Percentiles rank a stretch among this genome's conserved stretches.
These are phyloP conservation scores for Thalia dealbata DNA, from an alignment of 176 grass and related monocot species.

Conservation along the genomic window DNA sequence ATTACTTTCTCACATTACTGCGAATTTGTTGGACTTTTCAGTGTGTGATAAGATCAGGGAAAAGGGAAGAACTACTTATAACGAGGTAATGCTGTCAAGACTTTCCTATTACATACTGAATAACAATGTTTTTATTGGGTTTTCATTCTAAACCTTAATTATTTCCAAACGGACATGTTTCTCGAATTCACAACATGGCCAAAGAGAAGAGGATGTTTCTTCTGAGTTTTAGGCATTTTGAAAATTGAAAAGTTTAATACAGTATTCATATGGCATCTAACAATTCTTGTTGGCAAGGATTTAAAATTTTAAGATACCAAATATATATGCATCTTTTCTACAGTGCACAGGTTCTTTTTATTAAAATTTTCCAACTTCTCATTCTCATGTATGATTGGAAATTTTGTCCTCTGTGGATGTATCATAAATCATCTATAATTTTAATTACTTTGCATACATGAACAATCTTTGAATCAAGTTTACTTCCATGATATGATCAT, in stretches of 20 bases:
- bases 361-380: background rate
- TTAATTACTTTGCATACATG: background rate
- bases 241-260: background rate
- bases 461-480: background rate
- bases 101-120: background rate
- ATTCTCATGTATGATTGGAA: background rate
- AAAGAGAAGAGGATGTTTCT: background rate
- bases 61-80: constrained; percentile 87
- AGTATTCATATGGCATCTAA: background rate
- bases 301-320: too few relatives aligned
- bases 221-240: background rate
- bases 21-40: constrained; percentile 23
- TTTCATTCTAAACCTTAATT: background rate
- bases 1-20: background rate
- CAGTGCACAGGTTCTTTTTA: too few relatives aligned
- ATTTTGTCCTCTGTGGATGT: background rate
- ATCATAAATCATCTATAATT: background rate
- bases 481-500: background rate
- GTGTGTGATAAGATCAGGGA: constrained; percentile 92
- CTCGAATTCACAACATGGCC: background rate
- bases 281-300: background rate
- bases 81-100: constrained; percentile 45
- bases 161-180: background rate
- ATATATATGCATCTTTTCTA: background rate
- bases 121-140: background rate